These are phyloP conservation scores for Selenicereus undatus DNA, from an alignment of 148 eudicot species.

Conservation along the genomic window DNA sequence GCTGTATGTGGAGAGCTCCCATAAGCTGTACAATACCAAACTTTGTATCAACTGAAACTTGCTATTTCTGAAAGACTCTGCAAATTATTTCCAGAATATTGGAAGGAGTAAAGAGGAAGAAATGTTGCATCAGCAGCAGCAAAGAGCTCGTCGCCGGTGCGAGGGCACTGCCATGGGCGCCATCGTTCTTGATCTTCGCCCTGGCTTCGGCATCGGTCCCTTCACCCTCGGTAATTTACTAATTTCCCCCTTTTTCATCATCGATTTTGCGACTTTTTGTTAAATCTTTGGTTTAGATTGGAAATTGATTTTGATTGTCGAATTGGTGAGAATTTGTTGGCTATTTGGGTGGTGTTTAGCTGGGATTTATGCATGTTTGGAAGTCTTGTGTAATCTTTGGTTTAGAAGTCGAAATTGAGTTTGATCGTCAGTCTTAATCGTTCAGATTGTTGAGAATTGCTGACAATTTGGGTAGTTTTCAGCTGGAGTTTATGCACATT, in stretches of 20 bases:
- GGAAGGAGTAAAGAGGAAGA: not conserved
- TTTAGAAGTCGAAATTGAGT: not conserved
- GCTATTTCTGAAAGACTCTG: not conserved
- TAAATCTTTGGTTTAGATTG: not conserved
- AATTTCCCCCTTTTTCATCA: not conserved
- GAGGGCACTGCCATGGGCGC: constrained; percentile 93
- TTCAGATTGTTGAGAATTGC: not conserved
- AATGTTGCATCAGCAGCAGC: constrained; percentile 33
- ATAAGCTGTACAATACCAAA: not conserved
- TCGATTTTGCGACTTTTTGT: not conserved
- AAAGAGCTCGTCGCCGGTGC: constrained; percentile 70
- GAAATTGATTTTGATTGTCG: constrained; percentile 1
- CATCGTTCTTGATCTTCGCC: constrained; percentile 84
- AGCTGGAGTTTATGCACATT: not conserved
- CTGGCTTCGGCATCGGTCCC: constrained; percentile 81
- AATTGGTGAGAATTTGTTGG: not conserved
- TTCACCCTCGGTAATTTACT: constrained; percentile 61
- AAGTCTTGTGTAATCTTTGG: not conserved
- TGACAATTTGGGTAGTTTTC: not conserved
- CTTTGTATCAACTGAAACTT: not conserved
- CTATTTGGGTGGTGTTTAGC: not conserved
- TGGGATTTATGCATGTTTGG: not conserved
- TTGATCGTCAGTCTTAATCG: not conserved
- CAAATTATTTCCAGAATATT: not conserved
- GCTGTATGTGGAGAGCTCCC: not conserved